Conservation (phyloP, 495 filamentous ascomycete genomes). For the Xanthoparmelia taractica region DNA sequence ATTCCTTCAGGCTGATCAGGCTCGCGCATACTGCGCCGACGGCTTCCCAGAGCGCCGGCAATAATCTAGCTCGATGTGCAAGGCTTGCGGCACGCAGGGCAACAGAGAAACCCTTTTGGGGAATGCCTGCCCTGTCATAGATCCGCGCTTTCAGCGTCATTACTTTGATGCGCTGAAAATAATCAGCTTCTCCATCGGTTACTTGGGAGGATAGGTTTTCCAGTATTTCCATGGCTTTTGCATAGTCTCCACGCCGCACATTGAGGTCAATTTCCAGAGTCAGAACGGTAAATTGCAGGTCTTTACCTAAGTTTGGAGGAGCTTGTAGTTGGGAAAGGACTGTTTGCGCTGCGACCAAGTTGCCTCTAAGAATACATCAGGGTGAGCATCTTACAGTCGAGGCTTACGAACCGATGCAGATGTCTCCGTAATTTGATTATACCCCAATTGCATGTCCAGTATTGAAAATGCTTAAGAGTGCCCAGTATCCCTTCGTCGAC, state of each 20-base stretch:
- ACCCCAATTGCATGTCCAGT: constrained; percentile 67
- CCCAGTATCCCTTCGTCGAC: constrained; percentile 59
- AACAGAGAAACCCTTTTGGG: constrained; percentile 76
- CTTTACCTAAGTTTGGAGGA: constrained; percentile 50
- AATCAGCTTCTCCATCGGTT: constrained; percentile 63
- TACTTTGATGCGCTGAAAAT: constrained; percentile 64
- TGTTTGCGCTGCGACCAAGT: constrained; percentile 59
- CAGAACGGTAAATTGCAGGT: constrained; percentile 62
- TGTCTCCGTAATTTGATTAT: constrained; percentile 63
- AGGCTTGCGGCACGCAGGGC: constrained; percentile 72
- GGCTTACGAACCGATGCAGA: constrained; percentile 49
- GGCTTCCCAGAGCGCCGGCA: constrained; percentile 71
- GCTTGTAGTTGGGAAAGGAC: constrained; percentile 56
- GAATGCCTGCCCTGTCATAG: constrained; percentile 59
- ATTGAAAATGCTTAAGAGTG: constrained; percentile 69
- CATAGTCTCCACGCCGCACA: constrained; percentile 53
- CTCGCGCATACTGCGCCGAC: constrained; percentile 61
- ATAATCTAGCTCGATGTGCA: constrained; percentile 61
- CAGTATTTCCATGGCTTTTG: constrained; percentile 56
- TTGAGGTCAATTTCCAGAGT: constrained; percentile 65
- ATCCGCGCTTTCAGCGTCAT: constrained; percentile 70
- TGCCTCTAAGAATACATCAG: constrained; percentile 38
- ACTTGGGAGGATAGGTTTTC: constrained; percentile 59
- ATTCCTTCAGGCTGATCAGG: constrained; percentile 66
- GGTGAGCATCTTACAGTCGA: background rate